phyloP scores from a whole-genome alignment of 768 basidiomycete species.

The Boletus vermiculosoides region DNA sequence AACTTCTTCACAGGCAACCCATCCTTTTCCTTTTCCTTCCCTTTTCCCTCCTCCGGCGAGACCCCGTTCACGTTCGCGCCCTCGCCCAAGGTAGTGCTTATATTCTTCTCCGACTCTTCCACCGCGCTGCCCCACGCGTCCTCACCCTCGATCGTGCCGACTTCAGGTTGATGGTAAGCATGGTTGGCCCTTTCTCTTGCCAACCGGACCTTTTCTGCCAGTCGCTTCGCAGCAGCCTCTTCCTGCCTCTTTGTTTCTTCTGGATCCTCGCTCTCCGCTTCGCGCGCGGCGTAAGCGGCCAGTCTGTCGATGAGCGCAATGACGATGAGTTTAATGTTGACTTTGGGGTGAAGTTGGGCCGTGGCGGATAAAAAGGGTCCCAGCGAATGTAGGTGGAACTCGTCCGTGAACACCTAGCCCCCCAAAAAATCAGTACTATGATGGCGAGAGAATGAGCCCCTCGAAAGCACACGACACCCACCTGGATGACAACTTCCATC shows the following conservation, averaged over 20 bases:
- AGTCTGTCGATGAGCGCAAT: slow-evolving; percentile 96
- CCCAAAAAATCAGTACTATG: no score
- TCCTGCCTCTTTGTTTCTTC: slow-evolving; percentile 93
- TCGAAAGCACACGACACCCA: slow-evolving; percentile 29
- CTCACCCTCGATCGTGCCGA: slow-evolving; percentile 17
- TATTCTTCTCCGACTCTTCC: slow-evolving; percentile 22
- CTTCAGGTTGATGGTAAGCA: slow-evolving; percentile 42
- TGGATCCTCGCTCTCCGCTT: slow-evolving; percentile 94
- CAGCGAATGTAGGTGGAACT: slow-evolving; percentile 96
- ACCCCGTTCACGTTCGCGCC: slow-evolving; percentile 19
- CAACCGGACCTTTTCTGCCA: slow-evolving; percentile 81
- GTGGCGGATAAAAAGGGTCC: slow-evolving; percentile 95
- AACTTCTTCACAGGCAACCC: slow-evolving; percentile 69
- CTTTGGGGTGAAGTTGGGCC: slow-evolving; percentile 94
- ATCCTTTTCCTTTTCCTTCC: slow-evolving; percentile 65
- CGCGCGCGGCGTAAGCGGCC: slow-evolving; percentile 93
- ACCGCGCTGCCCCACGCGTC: slow-evolving; percentile 28
- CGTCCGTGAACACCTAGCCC: slow-evolving; percentile 99
- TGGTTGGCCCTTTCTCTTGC: slow-evolving; percentile 62
- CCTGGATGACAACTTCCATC: slow-evolving; percentile 99
- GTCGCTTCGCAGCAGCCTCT: slow-evolving; percentile 84
- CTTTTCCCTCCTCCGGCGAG: slow-evolving; percentile 28
- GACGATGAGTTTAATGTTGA: slow-evolving; percentile 98
- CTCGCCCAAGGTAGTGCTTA: not conserved
- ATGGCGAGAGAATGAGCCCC: not conserved